Evolutionary conservation across 768 basidiomycete species (phyloP).

Genomic region (Boletellus ananiceps): DNA sequence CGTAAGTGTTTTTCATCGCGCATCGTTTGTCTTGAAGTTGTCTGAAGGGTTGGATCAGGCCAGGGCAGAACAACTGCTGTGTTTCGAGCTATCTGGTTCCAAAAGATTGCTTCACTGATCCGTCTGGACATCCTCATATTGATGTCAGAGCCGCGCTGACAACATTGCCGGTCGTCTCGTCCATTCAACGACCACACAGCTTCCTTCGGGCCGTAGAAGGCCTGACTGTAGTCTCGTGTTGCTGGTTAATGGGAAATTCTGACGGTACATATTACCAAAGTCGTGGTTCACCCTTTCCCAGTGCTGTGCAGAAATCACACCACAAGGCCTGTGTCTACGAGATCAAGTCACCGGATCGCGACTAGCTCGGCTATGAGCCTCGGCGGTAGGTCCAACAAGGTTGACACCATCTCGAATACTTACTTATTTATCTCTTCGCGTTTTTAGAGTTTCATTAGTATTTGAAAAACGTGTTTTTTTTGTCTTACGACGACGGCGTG

Average conservation of each 20-base stretch:
- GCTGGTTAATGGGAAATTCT: background rate
- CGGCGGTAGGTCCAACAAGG: background rate
- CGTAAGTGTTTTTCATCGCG: too few relatives aligned
- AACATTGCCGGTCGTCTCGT: background rate
- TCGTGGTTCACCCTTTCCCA: background rate
- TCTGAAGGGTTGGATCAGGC: too few relatives aligned
- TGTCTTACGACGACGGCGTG: background rate
- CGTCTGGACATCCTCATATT: too few relatives aligned
- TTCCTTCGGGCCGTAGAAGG: too few relatives aligned
- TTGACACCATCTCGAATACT: constrained; percentile 1
- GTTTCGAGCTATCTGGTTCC: too few relatives aligned
- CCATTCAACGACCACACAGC: background rate
- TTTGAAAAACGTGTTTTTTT: background rate
- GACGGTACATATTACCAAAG: background rate
- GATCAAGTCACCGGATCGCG: background rate
- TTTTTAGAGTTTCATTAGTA: constrained; percentile 12
- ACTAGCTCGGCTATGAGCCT: background rate
- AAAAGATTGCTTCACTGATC: too few relatives aligned
- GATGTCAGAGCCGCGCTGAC: background rate
- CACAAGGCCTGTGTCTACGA: background rate
- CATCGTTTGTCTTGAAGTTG: too few relatives aligned
- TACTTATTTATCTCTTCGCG: background rate
- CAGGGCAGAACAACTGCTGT: too few relatives aligned
- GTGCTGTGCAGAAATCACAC: background rate
- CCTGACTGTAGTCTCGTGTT: background rate